Base-by-base conservation (phyloP, 2,329 filamentous ascomycete genomes). In the Alternaria postmessia region DNA sequence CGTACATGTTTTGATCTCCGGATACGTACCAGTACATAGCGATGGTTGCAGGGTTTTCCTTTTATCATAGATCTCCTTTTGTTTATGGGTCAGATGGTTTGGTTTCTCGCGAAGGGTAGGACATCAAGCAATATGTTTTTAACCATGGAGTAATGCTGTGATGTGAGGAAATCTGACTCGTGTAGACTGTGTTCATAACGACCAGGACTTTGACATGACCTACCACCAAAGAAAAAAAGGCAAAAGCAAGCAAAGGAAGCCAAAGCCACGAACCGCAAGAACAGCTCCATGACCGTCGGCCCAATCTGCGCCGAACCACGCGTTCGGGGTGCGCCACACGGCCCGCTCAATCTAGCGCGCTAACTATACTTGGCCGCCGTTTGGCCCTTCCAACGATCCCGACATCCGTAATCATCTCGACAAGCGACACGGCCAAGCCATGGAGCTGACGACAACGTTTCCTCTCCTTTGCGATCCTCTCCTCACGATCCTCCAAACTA, bases 381-480 rank as follows among this genome's bases (percentile, higher is more conserved):
- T 52, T 52, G 20, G 28, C 57, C 34, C 22, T 48, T 59, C 18
- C 41, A 26, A 42, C 52, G 52, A 43, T 47, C 55, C 51, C 36
- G 57, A 54, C 51, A 49, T 53, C 52, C 44, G 51, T 39, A 49
- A 32, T 57, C 59, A 58, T 49, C 54, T 47, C 22, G 52, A 47
- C 59, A 49, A 61, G 44, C 38, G 34, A 46, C 42, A 34, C 22
- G 41, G 55, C 58, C 57, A 64, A 61, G 58, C 49, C 53, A 52
- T 60, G 46, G 36, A 51, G 54, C 41, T 48, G 58, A 60, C 60
- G 54, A 61, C 60, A 44, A 61, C 58, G 61, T 51, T 22, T 47
- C 55, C 59, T 46, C 47, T 41, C 30, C 39, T 57, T 58, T 54
- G 47, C 41, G 36, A 20, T 12, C 20, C 28, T 20, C 42, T 5